Conservation (phyloP, 2,329 filamentous ascomycete species). For the Harringtonia lauricola region DNA sequence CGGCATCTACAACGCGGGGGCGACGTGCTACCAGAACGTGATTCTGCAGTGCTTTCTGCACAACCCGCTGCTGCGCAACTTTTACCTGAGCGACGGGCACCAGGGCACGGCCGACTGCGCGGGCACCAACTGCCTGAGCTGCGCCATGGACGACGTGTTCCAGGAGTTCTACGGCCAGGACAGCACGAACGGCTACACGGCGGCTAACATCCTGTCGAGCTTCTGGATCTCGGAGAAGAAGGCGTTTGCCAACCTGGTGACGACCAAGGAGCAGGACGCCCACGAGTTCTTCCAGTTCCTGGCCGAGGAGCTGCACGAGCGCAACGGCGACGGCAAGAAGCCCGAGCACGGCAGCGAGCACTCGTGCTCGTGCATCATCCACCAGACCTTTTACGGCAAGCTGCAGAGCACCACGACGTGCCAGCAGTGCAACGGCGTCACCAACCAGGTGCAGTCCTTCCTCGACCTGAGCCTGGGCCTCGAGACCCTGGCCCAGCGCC, state of each 20-base stretch:
- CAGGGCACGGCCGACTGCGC: constrained; percentile 59
- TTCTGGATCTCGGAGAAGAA: constrained; percentile 80
- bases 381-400: constrained; percentile 90
- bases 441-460: constrained; percentile 76
- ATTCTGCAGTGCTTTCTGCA: constrained; percentile 89
- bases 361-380: constrained; percentile 80
- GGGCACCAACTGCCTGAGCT: constrained; percentile 51
- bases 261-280: constrained; percentile 91
- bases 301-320: constrained; percentile 78
- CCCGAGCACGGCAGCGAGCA: constrained; percentile 48
- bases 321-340: constrained; percentile 61
- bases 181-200: constrained; percentile 80
- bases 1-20: constrained; percentile 94
- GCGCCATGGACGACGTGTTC: constrained; percentile 64
- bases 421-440: constrained; percentile 73
- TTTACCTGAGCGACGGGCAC: constrained; percentile 86
- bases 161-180: constrained; percentile 62
- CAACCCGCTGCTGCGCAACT: constrained; percentile 84
- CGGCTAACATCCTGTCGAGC: constrained; percentile 76
- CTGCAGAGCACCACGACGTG: constrained; percentile 86
- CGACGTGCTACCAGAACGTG: constrained; percentile 96
- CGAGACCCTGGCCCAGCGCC: constrained; percentile 39
- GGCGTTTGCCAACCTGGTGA: constrained; percentile 64
- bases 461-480: constrained; percentile 83
- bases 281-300: constrained; percentile 97